Percentiles rank a stretch among this genome's conserved stretches.
Evolutionary conservation across 176 grass and related monocot genomes (phyloP).

Genomic region (Oryza brachyantha): DNA sequence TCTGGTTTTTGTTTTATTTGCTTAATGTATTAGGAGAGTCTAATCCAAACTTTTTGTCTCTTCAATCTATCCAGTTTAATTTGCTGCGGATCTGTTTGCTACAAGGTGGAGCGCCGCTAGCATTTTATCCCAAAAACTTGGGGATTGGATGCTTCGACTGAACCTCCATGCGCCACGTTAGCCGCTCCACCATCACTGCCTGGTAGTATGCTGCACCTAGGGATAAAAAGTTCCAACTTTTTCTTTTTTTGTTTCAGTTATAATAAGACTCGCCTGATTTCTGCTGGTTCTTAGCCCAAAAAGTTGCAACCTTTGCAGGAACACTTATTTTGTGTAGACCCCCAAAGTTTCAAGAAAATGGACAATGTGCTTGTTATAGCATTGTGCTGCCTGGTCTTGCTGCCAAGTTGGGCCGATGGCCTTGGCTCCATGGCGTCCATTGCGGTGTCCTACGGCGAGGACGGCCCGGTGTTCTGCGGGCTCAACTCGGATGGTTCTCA

Average conservation of each 20-base stretch:
- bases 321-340: constrained; percentile 2
- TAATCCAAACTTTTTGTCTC: too few species aligned
- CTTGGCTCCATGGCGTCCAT: constrained; percentile 98
- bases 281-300: neutral
- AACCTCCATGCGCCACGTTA: neutral
- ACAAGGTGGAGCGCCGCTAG: neutral
- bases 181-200: neutral
- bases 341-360: constrained; percentile 29
- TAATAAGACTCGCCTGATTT: constrained; percentile 28
- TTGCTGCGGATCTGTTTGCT: neutral
- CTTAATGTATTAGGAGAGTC: too few species aligned
- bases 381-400: constrained; percentile 33
- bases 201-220: neutral
- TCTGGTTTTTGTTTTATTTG: too few species aligned
- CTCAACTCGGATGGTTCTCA: constrained; percentile 81
- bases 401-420: constrained; percentile 26
- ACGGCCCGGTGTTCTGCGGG: constrained; percentile 92
- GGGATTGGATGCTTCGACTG: neutral
- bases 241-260: neutral
- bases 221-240: neutral
- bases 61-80: too few species aligned
- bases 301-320: constrained; percentile 20
- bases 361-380: constrained; percentile 12
- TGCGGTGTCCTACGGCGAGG: constrained; percentile 87
- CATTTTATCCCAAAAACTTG: neutral